These are phyloP conservation scores for Endoconidiophora laricicola DNA, from an alignment of 2,329 filamentous ascomycete species.

Conservation along the genomic window DNA sequence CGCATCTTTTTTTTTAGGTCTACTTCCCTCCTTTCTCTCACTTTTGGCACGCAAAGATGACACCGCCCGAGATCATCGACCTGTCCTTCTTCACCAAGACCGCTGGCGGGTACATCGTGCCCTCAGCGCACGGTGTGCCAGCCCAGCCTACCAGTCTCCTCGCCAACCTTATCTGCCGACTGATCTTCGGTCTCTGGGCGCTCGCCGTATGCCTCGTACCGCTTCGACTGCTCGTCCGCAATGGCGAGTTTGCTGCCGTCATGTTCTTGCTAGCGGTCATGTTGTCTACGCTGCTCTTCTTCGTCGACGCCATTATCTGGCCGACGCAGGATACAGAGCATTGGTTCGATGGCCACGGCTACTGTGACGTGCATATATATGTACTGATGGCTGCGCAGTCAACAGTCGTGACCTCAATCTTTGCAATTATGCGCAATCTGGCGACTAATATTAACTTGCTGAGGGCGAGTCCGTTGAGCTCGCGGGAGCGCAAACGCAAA, in stretches of 20 bases:
- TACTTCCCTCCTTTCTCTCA: background rate
- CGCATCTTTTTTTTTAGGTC: background rate
- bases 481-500: conserved; percentile 25
- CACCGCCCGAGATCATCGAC: conserved; percentile 10
- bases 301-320: conserved; percentile 38
- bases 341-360: conserved; percentile 36
- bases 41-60: conserved; percentile 7
- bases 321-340: conserved; percentile 29
- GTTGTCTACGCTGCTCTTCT: conserved; percentile 30
- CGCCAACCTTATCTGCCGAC: conserved; percentile 32
- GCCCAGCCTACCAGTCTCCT: conserved; percentile 16
- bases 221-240: conserved; percentile 31
- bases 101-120: background rate
- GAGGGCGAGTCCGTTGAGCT: conserved; percentile 24
- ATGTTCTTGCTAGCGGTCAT: conserved; percentile 31
- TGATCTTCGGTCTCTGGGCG: conserved; percentile 29
- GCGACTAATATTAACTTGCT: conserved; percentile 31
- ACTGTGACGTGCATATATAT: conserved; percentile 37
- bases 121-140: conserved; percentile 17
- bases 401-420: conserved; percentile 32
- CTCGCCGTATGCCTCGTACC: conserved; percentile 34
- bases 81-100: conserved; percentile 3
- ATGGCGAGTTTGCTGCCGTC: conserved; percentile 37
- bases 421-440: conserved; percentile 38
- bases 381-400: conserved; percentile 29